A percentile compares a stretch with the other conserved stretches of the same genome.
These are phyloP conservation scores for Hanseniaspora meyeri DNA, from an alignment of 805 yeast genomes.

Conservation along the genomic window DNA sequence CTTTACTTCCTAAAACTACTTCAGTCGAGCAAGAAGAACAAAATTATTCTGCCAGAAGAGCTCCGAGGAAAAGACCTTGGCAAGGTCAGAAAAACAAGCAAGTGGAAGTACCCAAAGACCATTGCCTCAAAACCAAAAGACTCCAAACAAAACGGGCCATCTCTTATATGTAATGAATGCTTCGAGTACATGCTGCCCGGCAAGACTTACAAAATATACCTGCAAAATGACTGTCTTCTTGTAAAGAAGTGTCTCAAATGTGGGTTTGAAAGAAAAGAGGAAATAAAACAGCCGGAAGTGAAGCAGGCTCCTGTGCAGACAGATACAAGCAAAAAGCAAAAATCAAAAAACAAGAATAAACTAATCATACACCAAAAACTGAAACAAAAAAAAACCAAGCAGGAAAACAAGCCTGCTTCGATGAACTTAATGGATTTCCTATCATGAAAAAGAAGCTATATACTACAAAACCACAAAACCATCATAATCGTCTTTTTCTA, in stretches of 20 bases:
- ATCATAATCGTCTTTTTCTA: neutral
- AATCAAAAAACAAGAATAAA: constrained; percentile 3
- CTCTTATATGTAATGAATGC: constrained; percentile 2
- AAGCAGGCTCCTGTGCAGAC: neutral
- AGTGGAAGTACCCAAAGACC: constrained; percentile 4
- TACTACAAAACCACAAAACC: constrained; percentile 5
- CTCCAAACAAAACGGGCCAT: neutral
- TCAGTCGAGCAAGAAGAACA: constrained; percentile 11
- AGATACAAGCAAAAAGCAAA: neutral
- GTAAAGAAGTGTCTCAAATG: neutral
- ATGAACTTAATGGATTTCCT: constrained; percentile 10
- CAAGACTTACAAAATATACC: neutral
- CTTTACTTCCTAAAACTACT: constrained; percentile 2
- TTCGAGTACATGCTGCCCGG: constrained; percentile 8
- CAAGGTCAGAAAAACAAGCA: constrained; percentile 2
- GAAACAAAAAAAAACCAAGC: neutral
- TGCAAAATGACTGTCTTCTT: neutral
- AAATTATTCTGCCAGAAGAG: constrained; percentile 6
- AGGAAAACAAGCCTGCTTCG: neutral
- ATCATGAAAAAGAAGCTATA: neutral
- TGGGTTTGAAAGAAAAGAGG: neutral
- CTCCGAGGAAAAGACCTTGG: constrained; percentile 9
- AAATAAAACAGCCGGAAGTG: neutral
- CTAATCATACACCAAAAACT: constrained; percentile 6
- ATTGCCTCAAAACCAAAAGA: neutral